Evolutionary conservation across 176 grass and related monocot genomes (phyloP).

Genomic region (Poa annua): DNA sequence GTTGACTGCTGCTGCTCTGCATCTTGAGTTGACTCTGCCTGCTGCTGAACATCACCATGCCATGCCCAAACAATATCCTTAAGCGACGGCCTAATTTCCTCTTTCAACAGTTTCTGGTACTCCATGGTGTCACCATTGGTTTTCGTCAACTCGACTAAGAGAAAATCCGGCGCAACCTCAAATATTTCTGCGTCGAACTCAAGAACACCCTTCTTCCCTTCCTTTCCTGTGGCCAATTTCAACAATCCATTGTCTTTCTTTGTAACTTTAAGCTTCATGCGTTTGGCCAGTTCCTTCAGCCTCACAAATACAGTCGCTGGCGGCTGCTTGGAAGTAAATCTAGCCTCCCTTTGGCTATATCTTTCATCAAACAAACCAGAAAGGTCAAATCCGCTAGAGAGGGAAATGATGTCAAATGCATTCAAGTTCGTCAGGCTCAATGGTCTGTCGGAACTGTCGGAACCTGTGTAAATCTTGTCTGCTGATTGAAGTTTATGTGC

Average conservation of each 20-base stretch:
- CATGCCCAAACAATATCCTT: slow-evolving; percentile 76
- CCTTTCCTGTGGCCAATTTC: slow-evolving; percentile 54
- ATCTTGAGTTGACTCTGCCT: not conserved
- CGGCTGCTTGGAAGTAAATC: slow-evolving; percentile 67
- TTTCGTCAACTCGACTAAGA: slow-evolving; percentile 76
- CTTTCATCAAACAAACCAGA: slow-evolving; percentile 71
- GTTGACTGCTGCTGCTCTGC: slow-evolving; percentile 7
- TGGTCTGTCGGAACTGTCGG: slow-evolving; percentile 14
- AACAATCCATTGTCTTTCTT: slow-evolving; percentile 67
- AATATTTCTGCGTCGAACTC: slow-evolving; percentile 69
- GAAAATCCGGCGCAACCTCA: slow-evolving; percentile 56
- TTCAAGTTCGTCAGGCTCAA: slow-evolving; percentile 52
- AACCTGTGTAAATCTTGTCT: slow-evolving; percentile 21
- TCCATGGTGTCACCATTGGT: slow-evolving; percentile 77
- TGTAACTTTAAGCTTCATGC: slow-evolving; percentile 59
- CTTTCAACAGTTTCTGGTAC: slow-evolving; percentile 73
- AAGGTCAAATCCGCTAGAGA: slow-evolving; percentile 68
- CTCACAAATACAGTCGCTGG: slow-evolving; percentile 49
- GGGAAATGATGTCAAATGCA: slow-evolving; percentile 88
- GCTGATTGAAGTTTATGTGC: not conserved
- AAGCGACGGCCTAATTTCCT: slow-evolving; percentile 70
- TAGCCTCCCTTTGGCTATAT: slow-evolving; percentile 50
- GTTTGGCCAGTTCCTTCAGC: slow-evolving; percentile 59
- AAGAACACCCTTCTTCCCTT: slow-evolving; percentile 70
- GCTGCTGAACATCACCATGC: slow-evolving; percentile 54